A percentile compares a stretch with the other conserved stretches of the same genome.
phyloP scores from a whole-genome alignment of 495 filamentous ascomycete genomes.

The Trichoderma orchidacearum region DNA sequence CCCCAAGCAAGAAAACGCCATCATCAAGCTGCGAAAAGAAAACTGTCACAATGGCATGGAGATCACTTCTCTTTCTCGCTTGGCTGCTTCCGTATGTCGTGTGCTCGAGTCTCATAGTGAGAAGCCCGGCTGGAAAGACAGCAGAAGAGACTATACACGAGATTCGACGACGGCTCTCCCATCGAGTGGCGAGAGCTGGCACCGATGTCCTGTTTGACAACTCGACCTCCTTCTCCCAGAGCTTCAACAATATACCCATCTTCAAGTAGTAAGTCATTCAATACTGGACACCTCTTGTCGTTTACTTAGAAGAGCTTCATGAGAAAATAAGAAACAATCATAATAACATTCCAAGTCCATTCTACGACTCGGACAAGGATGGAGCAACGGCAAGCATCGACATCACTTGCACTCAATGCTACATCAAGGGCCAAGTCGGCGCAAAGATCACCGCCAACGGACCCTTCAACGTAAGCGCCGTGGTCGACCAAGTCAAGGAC shows the following conservation, averaged over 20 bases:
- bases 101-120: neutral
- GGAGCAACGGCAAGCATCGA: constrained; percentile 10
- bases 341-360: neutral
- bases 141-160: neutral
- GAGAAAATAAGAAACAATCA: neutral
- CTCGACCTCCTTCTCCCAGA: neutral
- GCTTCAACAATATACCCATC: neutral
- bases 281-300: too few species aligned
- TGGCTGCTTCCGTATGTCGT: neutral
- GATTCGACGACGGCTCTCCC: neutral
- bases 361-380: neutral
- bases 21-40: too few species aligned
- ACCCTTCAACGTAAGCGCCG: constrained; percentile 23
- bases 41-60: neutral
- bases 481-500: constrained; percentile 16
- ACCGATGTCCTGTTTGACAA: neutral
- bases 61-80: neutral
- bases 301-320: neutral
- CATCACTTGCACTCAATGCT: constrained; percentile 36
- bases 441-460: constrained; percentile 23
- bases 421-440: constrained; percentile 32
- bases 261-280: neutral
- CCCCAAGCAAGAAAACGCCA: too few species aligned
- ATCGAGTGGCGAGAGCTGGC: neutral
- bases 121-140: neutral